Base-by-base conservation (phyloP, 2,329 filamentous ascomycete species). In the Sclerotinia trifoliorum region DNA sequence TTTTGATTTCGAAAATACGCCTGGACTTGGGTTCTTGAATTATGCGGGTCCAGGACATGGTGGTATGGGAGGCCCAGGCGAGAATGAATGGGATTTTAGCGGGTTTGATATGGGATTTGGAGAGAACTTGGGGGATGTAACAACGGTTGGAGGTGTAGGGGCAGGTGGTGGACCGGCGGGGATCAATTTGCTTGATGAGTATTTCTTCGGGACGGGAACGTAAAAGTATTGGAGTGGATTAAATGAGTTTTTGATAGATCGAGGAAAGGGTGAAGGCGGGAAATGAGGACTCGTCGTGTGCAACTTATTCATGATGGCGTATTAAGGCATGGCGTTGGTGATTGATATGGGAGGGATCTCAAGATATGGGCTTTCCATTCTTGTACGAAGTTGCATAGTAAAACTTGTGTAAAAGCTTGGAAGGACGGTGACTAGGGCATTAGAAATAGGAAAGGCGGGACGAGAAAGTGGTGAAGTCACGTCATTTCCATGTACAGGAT, bases 161-260 rank as follows among this genome's bases (percentile, higher is more conserved):
- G 71, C 71, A 3, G 72, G 71, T 46, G 72, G 71, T 19, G 70
- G 60, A 5, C 60, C 60, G 13, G 60, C 60, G 21, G 60, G 71
- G 3, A 46, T 78, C 69, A 83, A 85, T 78, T 73, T 86, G 44
- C 81, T 85, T 71, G 83, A 85, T 73, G 84, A 83, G 5, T 86
- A 83, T 74, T 86, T 85, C 75, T 85, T 86, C 77, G 84, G 84
- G 11, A 51, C 60, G 1, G 84, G 84, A 11, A 51, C 60, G 5
- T 62, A 26, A 39, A 19, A 13, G 17, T 35, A 24, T 26, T 51
- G 21, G 46, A 21, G n/a, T 24, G 7, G 21, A 32, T 51, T 8
- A 5, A 39, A 26, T 19, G 46, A 39, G 21, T 51, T 13, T 15
- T 62, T 39, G 32, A 26, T 39, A 15, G 11, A n/a, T 3, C 15